Evolutionary conservation across 352 stramenopile genomes (phyloP), one percentile per base, ranked within the genome.

Genomic region (Phytophthora lateralis): DNA sequence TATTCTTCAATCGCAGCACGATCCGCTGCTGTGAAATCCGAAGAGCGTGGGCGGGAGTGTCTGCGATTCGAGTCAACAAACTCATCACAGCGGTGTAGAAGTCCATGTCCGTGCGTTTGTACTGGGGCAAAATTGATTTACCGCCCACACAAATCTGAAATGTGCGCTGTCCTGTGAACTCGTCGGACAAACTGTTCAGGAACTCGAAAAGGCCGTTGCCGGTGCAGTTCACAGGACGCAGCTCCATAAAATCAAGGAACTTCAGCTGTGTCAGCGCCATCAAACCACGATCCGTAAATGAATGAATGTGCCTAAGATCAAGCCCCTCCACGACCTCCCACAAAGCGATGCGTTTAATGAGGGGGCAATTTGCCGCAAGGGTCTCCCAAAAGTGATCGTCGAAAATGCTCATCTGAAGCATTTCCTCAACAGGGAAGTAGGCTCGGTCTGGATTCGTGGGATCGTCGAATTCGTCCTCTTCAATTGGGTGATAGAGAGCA

Each of bases 171-270:
- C 67, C 63, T 8, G 42, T 34, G 32, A 71, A 74, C 4, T 60
- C 53, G 17, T 60, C 37, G 0, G 74, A 75, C 9, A 78, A 60
- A 4, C 60, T 55, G 51, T 66, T 76, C 10, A 82, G 38, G 29
- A 80, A 73, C 29, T 55, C 51, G 20, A 82, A 80, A n/a, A 82
- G 24, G 0, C 74, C 74, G 4, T 66, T 47, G 0, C 68, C 74
- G 0, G 71, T 74, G 51, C 59, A 75, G 17, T 77, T 82, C 17
- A 82, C 41, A 5, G 55, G 53, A 0, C 71, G 67, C 1, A 82
- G 49, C 35, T 82, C 67, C 49, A 82, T 37, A 8, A 48, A 71
- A 17, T 46, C 35, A 38, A 80, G 39, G 46, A 63, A 74, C 18
- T 68, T 56, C 21, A 82, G 49, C 44, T 56, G 60, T 10, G 57